Base-by-base conservation (phyloP, 441 rosid genomes). In the Pelargonium australe region DNA sequence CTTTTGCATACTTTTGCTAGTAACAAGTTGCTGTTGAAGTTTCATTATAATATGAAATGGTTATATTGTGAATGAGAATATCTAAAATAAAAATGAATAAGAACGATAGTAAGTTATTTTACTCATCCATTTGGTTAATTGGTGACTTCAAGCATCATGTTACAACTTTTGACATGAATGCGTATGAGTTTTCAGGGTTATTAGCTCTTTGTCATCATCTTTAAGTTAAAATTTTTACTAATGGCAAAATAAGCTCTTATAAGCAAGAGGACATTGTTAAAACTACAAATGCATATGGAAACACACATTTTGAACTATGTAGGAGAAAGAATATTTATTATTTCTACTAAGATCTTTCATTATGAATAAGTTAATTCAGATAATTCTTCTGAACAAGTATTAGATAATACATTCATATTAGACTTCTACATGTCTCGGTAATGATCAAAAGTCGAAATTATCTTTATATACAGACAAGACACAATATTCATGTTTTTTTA, bases 131-230 rank as follows among this genome's bases (percentile, higher is more conserved):
- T 34, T 34, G 40, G 7, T 34, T 34, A 34, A 34, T 34, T 34
- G 40, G 40, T 34, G 40, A 53, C 16, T 53, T 53, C 58, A 53
- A 53, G 58, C 58, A 53, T 53, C 58, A n/a, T 53, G 19, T 53
- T 53, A 53, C 58, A 53, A 53, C 58, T 53, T 53, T 14, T 53
- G 58, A 34, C 40, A 34, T 34, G 40, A 34, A 34, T 34, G 40
- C 5, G 40, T 5, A 34, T 34, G 58, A 53, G 14, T 53, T 53
- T 53, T 17, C 58, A 53, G 20, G 58, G 14, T 53, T 53, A 5
- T 34, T 34, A 53, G 17, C 58, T 53, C 58, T 53, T 53, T 2
- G 4, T 13, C 6, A 51, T 2, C 0, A 51, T 51, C 58, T 51
- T 51, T n/a, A 51, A n/a, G 7, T 51, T 51, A 4, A 5, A 51